phyloP scores from a whole-genome alignment of 306 rosid genomes.

The Medicago truncatula region MtrunA17r5.0-ANR NC_053047.1:10395501-10396000 shows the following conservation, averaged over 20 bases:
- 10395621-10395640: background rate
- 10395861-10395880: background rate
- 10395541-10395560: conserved; percentile 42
- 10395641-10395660: background rate
- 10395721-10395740: background rate
- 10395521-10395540: conserved; percentile 46
- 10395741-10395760: background rate
- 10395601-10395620: conserved; percentile 27
- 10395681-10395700: background rate
- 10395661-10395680: background rate
- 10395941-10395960: too few species aligned
- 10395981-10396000: too few species aligned
- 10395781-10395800: background rate
- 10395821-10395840: too few species aligned
- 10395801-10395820: background rate
- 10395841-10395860: too few species aligned
- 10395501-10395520: conserved; percentile 41
- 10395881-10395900: too few species aligned
- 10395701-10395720: background rate
- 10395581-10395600: conserved; percentile 59
- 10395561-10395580: conserved; percentile 56
- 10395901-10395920: too few species aligned
- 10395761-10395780: background rate
- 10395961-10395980: too few species aligned
- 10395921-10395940: too few species aligned